A percentile compares a stretch with the other conserved stretches of the same genome.
These are phyloP conservation scores for Aspergillus chevalieri DNA, from an alignment of 2,329 filamentous ascomycete species.

Conservation along the genomic window DNA sequence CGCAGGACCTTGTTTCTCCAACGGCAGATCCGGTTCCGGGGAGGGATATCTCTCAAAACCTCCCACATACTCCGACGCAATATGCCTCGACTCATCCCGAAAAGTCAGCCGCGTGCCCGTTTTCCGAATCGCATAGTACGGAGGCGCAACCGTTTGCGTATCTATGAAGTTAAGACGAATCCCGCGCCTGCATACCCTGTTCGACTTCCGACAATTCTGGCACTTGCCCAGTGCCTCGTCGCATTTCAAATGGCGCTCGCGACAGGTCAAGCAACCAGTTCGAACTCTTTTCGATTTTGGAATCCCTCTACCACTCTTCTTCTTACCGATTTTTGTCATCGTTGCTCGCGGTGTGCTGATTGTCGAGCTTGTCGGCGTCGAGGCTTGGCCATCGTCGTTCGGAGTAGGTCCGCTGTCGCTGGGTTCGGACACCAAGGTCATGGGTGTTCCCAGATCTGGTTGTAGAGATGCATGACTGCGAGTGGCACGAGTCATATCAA, in stretches of 20 bases:
- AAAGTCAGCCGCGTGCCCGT: slow-evolving; percentile 70
- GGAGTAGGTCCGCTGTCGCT: slow-evolving; percentile 7
- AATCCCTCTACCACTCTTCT: slow-evolving; percentile 15
- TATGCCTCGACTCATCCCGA: slow-evolving; percentile 79
- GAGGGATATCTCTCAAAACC: slow-evolving; percentile 67
- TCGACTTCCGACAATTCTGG: slow-evolving; percentile 84
- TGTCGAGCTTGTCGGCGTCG: slow-evolving; percentile 9
- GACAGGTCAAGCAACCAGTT: slow-evolving; percentile 84
- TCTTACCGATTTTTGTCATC: slow-evolving; percentile 10
- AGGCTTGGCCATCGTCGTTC: slow-evolving; percentile 5
- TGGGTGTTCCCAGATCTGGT: neutral
- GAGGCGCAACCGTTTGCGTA: slow-evolving; percentile 64
- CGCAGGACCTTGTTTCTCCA: slow-evolving; percentile 13
- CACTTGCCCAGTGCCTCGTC: slow-evolving; percentile 65
- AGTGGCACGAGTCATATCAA: slow-evolving; percentile 5
- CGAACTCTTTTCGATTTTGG: slow-evolving; percentile 75
- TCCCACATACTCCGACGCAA: slow-evolving; percentile 83
- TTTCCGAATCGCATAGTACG: slow-evolving; percentile 52
- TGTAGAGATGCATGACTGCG: slow-evolving; percentile 5
- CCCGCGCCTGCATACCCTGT: slow-evolving; percentile 75
- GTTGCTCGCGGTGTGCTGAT: slow-evolving; percentile 5
- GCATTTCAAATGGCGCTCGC: slow-evolving; percentile 85
- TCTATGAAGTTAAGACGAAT: slow-evolving; percentile 89
- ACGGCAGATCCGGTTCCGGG: slow-evolving; percentile 37
- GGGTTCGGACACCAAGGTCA: neutral